A percentile compares a stretch with the other conserved stretches of the same genome.
Conservation (phyloP, 345 rosid genomes). For the Eucalyptus coolabah region DNA sequence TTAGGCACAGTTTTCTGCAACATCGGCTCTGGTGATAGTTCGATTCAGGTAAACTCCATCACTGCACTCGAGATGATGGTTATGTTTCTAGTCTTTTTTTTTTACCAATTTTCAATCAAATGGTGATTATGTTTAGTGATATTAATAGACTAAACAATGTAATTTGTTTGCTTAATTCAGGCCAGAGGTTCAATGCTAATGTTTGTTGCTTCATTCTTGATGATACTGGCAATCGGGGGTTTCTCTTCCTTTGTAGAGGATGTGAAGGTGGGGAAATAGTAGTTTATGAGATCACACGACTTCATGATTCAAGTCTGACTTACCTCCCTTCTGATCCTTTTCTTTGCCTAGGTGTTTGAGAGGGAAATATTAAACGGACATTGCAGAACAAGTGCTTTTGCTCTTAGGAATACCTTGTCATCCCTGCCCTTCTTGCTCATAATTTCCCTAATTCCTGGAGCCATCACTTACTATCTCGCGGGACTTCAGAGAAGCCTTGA, state of each 20-base stretch:
- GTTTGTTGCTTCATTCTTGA: slow-evolving; percentile 34
- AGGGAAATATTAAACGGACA: slow-evolving; percentile 52
- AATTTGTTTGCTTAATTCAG: slow-evolving; percentile 2
- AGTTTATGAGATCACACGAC: not conserved
- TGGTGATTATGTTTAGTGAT: not conserved
- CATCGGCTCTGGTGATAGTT: slow-evolving; percentile 10
- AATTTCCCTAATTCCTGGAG: no score
- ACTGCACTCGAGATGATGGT: not conserved
- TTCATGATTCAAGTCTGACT: not conserved
- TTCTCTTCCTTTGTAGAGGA: slow-evolving; percentile 56
- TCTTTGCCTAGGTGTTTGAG: slow-evolving; percentile 15
- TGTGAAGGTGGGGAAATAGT: slow-evolving; percentile 22
- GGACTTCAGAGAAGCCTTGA: slow-evolving; percentile 13
- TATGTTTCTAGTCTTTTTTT: not conserved
- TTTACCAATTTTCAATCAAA: not conserved
- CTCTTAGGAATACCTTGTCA: slow-evolving; percentile 27
- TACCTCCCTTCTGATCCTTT: not conserved
- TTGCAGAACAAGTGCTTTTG: slow-evolving; percentile 20
- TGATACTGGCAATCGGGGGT: slow-evolving; percentile 36
- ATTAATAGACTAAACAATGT: not conserved
- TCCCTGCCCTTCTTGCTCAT: slow-evolving; percentile 15
- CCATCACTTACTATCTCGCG: no score
- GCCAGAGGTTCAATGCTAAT: slow-evolving; percentile 27
- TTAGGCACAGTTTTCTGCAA: slow-evolving; percentile 19
- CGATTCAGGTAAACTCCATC: slow-evolving; percentile 29